Evolutionary conservation across 2,329 filamentous ascomycete genomes (phyloP).

Genomic region (Colletotrichum acutatum): DNA sequence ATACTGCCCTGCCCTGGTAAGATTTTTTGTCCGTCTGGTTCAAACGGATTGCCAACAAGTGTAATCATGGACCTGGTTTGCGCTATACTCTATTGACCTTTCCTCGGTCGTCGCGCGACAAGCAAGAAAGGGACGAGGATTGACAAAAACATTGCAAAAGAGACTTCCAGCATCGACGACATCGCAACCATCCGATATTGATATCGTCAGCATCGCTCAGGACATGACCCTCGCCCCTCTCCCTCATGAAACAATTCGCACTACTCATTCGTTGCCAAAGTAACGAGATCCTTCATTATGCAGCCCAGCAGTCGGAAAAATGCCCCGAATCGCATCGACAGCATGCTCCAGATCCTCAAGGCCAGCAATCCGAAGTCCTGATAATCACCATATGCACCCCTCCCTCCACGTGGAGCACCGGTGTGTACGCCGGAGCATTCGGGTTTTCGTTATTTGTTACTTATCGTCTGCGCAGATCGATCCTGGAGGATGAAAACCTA

Average conservation of each 20-base stretch:
- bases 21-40: not conserved
- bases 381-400: not conserved
- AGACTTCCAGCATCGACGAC: not conserved
- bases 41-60: not conserved
- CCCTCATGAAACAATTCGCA: not conserved
- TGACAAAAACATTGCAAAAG: not conserved
- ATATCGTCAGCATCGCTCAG: not conserved
- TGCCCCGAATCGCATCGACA: not conserved
- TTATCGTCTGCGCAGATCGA: not conserved
- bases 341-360: not conserved
- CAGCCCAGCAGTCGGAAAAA: not conserved
- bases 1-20: not conserved
- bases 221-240: not conserved
- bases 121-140: not conserved
- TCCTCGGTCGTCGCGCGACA: not conserved
- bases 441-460: not conserved
- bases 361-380: not conserved
- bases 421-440: not conserved
- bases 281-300: not conserved
- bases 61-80: not conserved
- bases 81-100: not conserved
- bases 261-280: not conserved
- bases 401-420: not conserved
- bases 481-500: not conserved
- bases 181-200: not conserved